These are phyloP conservation scores for Henningerozyma blattae DNA, from an alignment of 805 yeast genomes.

Conservation along the genomic window DNA sequence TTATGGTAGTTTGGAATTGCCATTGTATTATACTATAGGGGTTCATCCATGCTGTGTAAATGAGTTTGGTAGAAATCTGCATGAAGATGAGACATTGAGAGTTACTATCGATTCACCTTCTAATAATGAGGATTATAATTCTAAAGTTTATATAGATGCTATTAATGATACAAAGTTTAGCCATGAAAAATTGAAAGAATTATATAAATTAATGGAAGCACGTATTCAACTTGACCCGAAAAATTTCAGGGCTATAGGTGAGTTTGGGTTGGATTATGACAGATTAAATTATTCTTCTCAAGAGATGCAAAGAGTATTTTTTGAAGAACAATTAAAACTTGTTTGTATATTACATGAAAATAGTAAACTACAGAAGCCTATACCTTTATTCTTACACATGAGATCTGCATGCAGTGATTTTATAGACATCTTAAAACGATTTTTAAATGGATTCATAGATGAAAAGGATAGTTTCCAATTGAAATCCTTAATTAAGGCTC, in stretches of 20 bases:
- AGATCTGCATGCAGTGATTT: conserved; percentile 79
- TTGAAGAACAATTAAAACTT: conserved; percentile 61
- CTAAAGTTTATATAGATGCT: conserved; percentile 2
- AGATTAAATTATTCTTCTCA: conserved; percentile 64
- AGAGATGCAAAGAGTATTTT: conserved; percentile 55
- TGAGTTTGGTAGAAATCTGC: conserved; percentile 29
- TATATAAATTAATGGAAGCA: conserved; percentile 38
- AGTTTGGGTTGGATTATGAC: conserved; percentile 91
- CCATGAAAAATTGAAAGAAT: conserved; percentile 23
- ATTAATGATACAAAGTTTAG: conserved; percentile 6
- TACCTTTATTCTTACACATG: conserved; percentile 86
- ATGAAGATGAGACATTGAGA: conserved; percentile 14
- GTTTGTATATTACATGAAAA: conserved; percentile 24
- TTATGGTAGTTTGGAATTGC: conserved; percentile 4
- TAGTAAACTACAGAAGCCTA: conserved; percentile 29
- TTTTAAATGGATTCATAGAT: conserved; percentile 32
- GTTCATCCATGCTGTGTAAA: conserved; percentile 88
- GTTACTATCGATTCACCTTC: conserved; percentile 19
- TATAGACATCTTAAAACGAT: conserved; percentile 48
- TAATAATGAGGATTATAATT: conserved; percentile 14
- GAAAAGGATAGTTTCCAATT: conserved; percentile 14
- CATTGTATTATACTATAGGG: conserved; percentile 65
- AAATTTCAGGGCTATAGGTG: conserved; percentile 77
- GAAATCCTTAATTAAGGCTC: conserved; percentile 2
- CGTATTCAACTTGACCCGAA: conserved; percentile 36